These are phyloP conservation scores for Citrullus mucosospermus DNA, from an alignment of 306 rosid species.

Conservation along the genomic window DNA sequence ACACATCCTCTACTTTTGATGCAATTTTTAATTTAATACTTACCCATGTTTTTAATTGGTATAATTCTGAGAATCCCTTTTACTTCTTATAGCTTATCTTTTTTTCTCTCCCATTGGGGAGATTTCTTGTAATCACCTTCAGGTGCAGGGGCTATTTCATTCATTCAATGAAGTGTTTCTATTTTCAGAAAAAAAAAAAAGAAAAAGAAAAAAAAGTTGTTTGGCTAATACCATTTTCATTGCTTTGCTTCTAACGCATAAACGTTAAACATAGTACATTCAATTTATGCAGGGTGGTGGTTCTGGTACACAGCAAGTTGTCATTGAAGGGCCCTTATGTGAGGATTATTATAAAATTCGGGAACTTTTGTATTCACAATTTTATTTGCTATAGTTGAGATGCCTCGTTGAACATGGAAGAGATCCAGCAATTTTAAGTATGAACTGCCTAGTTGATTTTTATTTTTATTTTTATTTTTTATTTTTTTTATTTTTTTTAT, in stretches of 20 bases:
- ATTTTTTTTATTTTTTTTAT: neutral
- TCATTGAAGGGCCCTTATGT: slow-evolving; percentile 83
- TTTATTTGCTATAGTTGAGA: slow-evolving; percentile 51
- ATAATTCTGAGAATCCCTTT: too few relatives aligned
- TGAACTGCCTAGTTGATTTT: neutral
- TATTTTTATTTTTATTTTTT: neutral
- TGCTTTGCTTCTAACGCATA: neutral
- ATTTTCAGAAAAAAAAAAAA: too few relatives aligned
- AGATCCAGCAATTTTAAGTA: neutral
- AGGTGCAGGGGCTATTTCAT: too few relatives aligned
- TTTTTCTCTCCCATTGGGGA: too few relatives aligned
- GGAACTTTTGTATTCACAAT: slow-evolving; percentile 67
- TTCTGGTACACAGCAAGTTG: slow-evolving; percentile 78
- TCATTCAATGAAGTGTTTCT: too few relatives aligned
- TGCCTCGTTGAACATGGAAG: neutral
- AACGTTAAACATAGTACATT: neutral
- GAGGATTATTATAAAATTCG: slow-evolving; percentile 83
- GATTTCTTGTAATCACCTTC: too few relatives aligned
- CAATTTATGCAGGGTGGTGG: slow-evolving; percentile 57
- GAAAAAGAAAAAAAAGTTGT: neutral
- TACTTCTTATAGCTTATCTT: too few relatives aligned
- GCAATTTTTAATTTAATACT: too few relatives aligned
- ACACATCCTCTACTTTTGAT: too few relatives aligned
- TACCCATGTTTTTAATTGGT: too few relatives aligned
- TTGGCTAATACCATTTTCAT: neutral